Evolutionary conservation across 768 basidiomycete genomes (phyloP).

Genomic region (Ramaria sp.): DNA sequence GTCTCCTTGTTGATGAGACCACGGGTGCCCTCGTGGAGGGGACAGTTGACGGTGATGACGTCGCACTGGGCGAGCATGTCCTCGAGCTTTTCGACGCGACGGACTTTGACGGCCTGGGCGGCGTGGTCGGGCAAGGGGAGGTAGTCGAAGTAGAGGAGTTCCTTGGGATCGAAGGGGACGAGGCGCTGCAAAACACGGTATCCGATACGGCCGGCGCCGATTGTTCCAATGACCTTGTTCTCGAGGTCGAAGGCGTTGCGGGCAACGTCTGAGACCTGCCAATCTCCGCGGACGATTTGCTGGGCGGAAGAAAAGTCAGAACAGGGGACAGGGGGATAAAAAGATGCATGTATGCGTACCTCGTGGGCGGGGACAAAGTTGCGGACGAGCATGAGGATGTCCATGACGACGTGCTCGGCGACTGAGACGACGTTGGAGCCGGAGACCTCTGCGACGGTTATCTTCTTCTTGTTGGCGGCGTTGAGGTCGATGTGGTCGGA

Average conservation of each 20-base stretch:
- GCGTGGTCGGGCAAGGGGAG: slow-evolving; percentile 58
- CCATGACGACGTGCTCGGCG: slow-evolving; percentile 87
- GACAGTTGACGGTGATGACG: slow-evolving; percentile 80
- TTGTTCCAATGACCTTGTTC: slow-evolving; percentile 84
- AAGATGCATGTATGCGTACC: slow-evolving; percentile 24
- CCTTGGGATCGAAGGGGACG: slow-evolving; percentile 77
- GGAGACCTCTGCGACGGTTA: slow-evolving; percentile 77
- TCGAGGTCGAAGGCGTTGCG: slow-evolving; percentile 84
- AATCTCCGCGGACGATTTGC: slow-evolving; percentile 79
- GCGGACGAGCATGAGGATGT: slow-evolving; percentile 80
- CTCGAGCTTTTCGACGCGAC: slow-evolving; percentile 72
- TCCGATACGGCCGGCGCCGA: slow-evolving; percentile 76
- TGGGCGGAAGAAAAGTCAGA: slow-evolving; percentile 17
- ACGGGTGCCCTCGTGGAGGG: slow-evolving; percentile 74
- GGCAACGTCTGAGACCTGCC: slow-evolving; percentile 77
- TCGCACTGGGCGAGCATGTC: slow-evolving; percentile 49
- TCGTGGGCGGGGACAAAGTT: slow-evolving; percentile 87
- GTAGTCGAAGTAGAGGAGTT: slow-evolving; percentile 87
- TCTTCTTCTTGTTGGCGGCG: slow-evolving; percentile 67
- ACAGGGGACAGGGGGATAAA: neutral
- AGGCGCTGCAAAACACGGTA: slow-evolving; percentile 75
- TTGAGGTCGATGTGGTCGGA: slow-evolving; percentile 88
- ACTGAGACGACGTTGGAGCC: slow-evolving; percentile 88
- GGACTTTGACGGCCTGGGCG: slow-evolving; percentile 52
- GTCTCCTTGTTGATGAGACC: slow-evolving; percentile 76